These are phyloP conservation scores for Oidium heveae DNA, from an alignment of 2,329 filamentous ascomycete genomes.

Conservation along the genomic window DNA sequence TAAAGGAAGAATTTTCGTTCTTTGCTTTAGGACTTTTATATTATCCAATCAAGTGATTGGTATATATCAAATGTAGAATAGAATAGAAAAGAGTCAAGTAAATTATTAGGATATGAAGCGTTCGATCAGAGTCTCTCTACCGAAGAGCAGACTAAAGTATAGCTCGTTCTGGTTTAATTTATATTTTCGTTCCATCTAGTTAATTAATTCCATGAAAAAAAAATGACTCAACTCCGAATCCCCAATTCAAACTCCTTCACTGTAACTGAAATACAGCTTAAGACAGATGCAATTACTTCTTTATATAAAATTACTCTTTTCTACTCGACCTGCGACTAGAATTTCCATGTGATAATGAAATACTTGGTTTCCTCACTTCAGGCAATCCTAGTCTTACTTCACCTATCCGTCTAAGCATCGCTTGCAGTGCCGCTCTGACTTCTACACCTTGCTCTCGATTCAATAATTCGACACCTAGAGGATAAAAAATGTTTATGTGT, in stretches of 20 bases:
- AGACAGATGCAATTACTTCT: not conserved
- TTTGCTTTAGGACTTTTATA: too few relatives aligned
- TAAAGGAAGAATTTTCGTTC: too few relatives aligned
- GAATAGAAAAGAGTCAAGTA: too few relatives aligned
- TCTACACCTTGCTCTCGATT: slow-evolving; percentile 60
- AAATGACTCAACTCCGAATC: not conserved
- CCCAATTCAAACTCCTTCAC: not conserved
- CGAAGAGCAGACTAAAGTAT: too few relatives aligned
- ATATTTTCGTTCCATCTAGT: too few relatives aligned
- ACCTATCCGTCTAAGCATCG: slow-evolving; percentile 56
- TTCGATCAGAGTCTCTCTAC: too few relatives aligned
- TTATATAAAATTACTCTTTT: not conserved
- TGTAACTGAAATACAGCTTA: not conserved
- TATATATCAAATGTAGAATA: too few relatives aligned
- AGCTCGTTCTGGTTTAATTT: too few relatives aligned
- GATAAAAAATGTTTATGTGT: slow-evolving; percentile 66
- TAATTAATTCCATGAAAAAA: not conserved
- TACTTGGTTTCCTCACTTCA: slow-evolving; percentile 3
- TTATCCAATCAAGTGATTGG: too few relatives aligned
- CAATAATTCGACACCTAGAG: slow-evolving; percentile 59
- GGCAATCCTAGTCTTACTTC: slow-evolving; percentile 36
- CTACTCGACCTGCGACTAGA: slow-evolving; percentile 1
- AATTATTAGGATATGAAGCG: too few relatives aligned
- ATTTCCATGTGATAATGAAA: not conserved
- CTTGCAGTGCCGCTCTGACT: slow-evolving; percentile 51